Conservation (phyloP, 176 grass and related monocot genomes). For the Elaeis guineensis region DNA sequence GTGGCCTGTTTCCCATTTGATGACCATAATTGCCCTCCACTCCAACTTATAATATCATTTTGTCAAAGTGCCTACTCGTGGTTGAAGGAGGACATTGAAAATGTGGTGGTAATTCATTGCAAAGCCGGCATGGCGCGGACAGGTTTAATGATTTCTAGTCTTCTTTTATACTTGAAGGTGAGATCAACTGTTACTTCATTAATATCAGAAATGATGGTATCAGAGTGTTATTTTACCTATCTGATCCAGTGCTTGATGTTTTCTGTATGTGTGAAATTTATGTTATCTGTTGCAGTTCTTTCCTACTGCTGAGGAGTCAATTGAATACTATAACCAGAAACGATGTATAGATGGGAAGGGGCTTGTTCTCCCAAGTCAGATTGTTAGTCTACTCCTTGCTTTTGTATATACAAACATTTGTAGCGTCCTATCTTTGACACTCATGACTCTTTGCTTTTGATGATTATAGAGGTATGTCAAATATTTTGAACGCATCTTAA, state of each 20-base stretch:
- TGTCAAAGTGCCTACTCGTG: conserved; percentile 97
- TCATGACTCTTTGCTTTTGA: conserved; percentile 27
- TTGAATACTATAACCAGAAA: conserved; percentile 99
- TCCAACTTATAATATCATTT: conserved; percentile 97
- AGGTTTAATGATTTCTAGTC: conserved; percentile 98
- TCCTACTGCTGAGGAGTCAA: conserved; percentile 95
- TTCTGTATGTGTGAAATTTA: not conserved
- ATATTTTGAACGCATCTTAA: conserved; percentile 90
- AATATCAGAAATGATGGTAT: too few relatives aligned
- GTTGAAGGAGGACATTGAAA: conserved; percentile 99
- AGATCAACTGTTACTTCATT: conserved; percentile 12
- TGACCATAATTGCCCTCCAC: conserved; percentile 93
- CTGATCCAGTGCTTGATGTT: conserved; percentile 5
- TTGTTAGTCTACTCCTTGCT: conserved; percentile 62
- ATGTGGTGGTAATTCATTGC: conserved; percentile 95
- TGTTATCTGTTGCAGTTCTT: conserved; percentile 53
- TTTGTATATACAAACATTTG: conserved; percentile 1
- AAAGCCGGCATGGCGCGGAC: conserved; percentile 97
- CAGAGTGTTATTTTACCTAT: conserved; percentile 12
- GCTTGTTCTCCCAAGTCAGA: conserved; percentile 97
- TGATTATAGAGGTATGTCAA: conserved; percentile 90
- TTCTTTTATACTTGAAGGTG: conserved; percentile 90
- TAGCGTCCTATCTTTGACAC: not conserved
- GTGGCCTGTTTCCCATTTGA: conserved; percentile 95
- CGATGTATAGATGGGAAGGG: conserved; percentile 97